phyloP scores from a whole-genome alignment of 2,329 filamentous ascomycete genomes.

The Sclerotiophoma versabilis region DNA sequence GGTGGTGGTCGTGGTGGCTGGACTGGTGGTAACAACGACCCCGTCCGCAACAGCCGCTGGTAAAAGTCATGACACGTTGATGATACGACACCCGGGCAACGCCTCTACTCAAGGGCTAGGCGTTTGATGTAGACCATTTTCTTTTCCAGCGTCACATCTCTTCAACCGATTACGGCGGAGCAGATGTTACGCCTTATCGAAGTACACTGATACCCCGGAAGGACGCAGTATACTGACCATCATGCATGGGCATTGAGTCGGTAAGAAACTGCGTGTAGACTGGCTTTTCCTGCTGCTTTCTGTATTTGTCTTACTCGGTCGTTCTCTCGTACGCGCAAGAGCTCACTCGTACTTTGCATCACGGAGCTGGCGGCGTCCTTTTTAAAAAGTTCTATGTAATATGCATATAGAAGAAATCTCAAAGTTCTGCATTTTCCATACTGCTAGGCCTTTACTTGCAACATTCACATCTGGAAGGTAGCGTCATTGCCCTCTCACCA shows the following conservation, averaged over 20 bases:
- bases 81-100: conserved; percentile 9
- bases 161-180: conserved; percentile 26
- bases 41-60: conserved; percentile 52
- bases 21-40: conserved; percentile 50
- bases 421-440: neutral
- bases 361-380: conserved; percentile 34
- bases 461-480: neutral
- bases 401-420: conserved; percentile 32
- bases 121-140: conserved; percentile 37
- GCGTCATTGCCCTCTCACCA: neutral
- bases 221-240: conserved; percentile 27
- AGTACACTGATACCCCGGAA: conserved; percentile 43
- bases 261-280: conserved; percentile 31
- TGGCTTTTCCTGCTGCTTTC: conserved; percentile 35
- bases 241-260: conserved; percentile 19
- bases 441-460: neutral
- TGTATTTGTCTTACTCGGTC: conserved; percentile 3
- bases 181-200: conserved; percentile 30
- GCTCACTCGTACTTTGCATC: conserved; percentile 28
- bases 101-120: conserved; percentile 24
- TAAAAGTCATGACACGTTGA: conserved; percentile 28
- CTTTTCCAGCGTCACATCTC: conserved; percentile 24
- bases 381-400: conserved; percentile 41
- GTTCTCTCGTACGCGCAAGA: conserved; percentile 4
- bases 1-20: conserved; percentile 52